These are phyloP conservation scores for Vicia villosa DNA, from an alignment of 306 rosid genomes.

Conservation along the genomic window DNA sequence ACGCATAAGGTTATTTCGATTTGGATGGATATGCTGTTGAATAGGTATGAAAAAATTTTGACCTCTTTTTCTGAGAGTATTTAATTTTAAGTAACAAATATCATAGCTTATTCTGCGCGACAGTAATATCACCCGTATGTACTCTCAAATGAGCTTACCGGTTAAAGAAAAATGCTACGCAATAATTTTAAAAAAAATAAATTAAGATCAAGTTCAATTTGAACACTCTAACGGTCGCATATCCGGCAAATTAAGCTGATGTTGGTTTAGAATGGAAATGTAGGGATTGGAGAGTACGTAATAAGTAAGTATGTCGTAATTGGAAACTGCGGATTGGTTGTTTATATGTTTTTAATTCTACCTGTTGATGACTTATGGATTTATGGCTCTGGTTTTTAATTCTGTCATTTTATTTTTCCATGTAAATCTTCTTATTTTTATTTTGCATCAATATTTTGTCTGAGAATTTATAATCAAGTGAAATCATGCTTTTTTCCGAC, in stretches of 20 bases:
- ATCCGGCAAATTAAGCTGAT: neutral
- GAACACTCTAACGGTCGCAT: neutral
- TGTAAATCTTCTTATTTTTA: slow-evolving; percentile 24
- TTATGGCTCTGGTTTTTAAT: neutral
- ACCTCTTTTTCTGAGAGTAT: slow-evolving; percentile 1
- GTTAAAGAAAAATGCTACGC: no score
- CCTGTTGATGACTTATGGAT: neutral
- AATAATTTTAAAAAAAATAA: neutral
- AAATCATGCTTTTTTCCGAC: slow-evolving; percentile 18
- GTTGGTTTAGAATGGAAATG: slow-evolving; percentile 8
- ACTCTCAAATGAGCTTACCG: neutral
- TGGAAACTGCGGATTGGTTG: neutral
- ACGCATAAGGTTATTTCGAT: neutral
- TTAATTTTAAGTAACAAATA: neutral
- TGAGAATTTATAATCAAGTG: no score
- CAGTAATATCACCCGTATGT: neutral
- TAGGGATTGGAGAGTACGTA: neutral
- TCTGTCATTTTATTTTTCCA: slow-evolving; percentile 12
- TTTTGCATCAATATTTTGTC: slow-evolving; percentile 2
- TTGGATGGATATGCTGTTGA: neutral
- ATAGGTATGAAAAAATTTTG: neutral
- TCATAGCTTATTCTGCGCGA: neutral
- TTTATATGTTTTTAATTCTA: slow-evolving; percentile 15
- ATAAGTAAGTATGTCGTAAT: neutral
- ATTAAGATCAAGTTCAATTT: neutral